A percentile compares a stretch with the other conserved stretches of the same genome.
phyloP scores from a whole-genome alignment of 495 filamentous ascomycete species.

The Cercophora samala region DNA sequence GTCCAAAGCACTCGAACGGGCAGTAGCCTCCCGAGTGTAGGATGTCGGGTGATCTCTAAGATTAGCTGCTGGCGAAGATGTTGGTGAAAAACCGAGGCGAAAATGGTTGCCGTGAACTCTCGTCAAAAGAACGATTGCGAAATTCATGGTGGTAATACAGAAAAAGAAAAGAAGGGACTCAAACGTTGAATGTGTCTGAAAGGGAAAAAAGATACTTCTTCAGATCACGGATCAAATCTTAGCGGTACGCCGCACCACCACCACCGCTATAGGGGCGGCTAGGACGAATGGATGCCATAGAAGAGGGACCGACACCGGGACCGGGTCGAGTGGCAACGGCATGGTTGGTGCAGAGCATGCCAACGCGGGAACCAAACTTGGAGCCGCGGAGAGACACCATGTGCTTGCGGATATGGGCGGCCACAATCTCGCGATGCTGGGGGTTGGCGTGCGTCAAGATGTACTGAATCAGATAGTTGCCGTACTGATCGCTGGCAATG shows the following conservation, averaged over 20 bases:
- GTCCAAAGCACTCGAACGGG: constrained; percentile 55
- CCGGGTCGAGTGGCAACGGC: constrained; percentile 79
- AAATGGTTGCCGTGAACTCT: constrained; percentile 35
- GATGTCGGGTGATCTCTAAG: constrained; percentile 55
- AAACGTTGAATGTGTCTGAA: not conserved
- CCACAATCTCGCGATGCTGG: constrained; percentile 89
- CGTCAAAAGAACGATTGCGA: constrained; percentile 32
- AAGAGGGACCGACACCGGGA: constrained; percentile 60
- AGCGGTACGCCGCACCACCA: constrained; percentile 46
- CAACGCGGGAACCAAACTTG: constrained; percentile 96
- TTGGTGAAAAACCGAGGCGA: constrained; percentile 38
- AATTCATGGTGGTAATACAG: constrained; percentile 32
- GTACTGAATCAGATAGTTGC: constrained; percentile 97
- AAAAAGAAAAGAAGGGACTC: constrained; percentile 7
- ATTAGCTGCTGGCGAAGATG: constrained; percentile 55
- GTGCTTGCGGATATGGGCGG: constrained; percentile 92
- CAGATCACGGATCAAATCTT: constrained; percentile 8
- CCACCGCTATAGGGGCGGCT: constrained; percentile 47
- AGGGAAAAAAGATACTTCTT: not conserved
- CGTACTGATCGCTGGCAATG: constrained; percentile 97
- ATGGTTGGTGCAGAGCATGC: constrained; percentile 97
- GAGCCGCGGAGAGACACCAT: constrained; percentile 98
- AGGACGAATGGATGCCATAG: constrained; percentile 57
- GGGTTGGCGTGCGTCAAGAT: constrained; percentile 82
- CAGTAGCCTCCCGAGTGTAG: constrained; percentile 55